A percentile compares a stretch with the other conserved stretches of the same genome.
Evolutionary conservation across 2,329 filamentous ascomycete species (phyloP).

Genomic region (Zymoseptoria pseudotritici): DNA sequence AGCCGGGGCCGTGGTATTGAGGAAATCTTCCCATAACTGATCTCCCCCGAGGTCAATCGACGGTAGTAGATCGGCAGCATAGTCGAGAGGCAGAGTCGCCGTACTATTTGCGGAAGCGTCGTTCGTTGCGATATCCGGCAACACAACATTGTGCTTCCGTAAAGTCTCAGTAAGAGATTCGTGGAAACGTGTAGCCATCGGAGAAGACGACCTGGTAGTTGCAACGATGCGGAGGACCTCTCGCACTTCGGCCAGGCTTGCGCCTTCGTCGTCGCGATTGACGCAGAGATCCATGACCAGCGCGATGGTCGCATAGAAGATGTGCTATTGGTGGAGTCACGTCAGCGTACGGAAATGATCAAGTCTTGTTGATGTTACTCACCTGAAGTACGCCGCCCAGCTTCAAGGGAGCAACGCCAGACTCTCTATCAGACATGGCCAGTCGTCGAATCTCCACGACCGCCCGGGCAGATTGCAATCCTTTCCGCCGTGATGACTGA

Average conservation of each 20-base stretch:
- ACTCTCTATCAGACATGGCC: slow-evolving; percentile 2
- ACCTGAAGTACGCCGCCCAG: slow-evolving; percentile 15
- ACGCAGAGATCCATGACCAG: slow-evolving; percentile 25
- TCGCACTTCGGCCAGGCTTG: slow-evolving; percentile 12
- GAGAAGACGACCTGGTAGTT: slow-evolving; percentile 10
- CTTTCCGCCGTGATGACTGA: slow-evolving; percentile 14
- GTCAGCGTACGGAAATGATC: not conserved
- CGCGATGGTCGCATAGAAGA: slow-evolving; percentile 23
- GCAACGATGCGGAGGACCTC: slow-evolving; percentile 21
- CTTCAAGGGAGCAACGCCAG: slow-evolving; percentile 1
- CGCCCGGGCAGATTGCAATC: slow-evolving; percentile 18
- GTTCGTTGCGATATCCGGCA: slow-evolving; percentile 6
- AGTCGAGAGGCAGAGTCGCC: not conserved
- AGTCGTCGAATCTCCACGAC: slow-evolving; percentile 9
- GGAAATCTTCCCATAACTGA: slow-evolving; percentile 20
- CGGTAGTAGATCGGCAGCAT: not conserved
- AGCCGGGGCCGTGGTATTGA: slow-evolving; percentile 12
- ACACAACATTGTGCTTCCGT: slow-evolving; percentile 19
- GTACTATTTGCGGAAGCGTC: not conserved
- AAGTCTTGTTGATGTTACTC: not conserved
- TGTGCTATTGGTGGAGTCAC: slow-evolving; percentile 2
- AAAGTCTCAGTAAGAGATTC: slow-evolving; percentile 19
- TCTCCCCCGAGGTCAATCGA: slow-evolving; percentile 13
- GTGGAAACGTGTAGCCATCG: slow-evolving; percentile 14
- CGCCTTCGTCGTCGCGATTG: slow-evolving; percentile 13